phyloP scores from a whole-genome alignment of 2,329 filamentous ascomycete species.

The Claviceps capensis region DNA sequence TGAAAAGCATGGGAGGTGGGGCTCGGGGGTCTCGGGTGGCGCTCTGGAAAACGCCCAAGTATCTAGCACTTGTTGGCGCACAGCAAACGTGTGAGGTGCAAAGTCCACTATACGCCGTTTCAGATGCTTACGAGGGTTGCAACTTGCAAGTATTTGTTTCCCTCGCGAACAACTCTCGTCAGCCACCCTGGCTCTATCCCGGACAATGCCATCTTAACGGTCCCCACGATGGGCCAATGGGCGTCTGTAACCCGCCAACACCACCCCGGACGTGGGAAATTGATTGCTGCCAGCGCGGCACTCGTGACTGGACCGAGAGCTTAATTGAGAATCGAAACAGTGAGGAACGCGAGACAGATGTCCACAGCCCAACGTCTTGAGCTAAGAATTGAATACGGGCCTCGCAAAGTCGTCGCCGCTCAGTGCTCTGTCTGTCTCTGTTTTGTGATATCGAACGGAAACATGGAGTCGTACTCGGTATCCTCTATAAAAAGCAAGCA shows the following conservation, averaged over 20 bases:
- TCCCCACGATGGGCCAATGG: not conserved
- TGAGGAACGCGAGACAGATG: not conserved
- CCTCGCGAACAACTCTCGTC: not conserved
- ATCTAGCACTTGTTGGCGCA: not conserved
- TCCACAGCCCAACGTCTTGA: too few species aligned
- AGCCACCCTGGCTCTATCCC: not conserved
- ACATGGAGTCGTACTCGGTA: too few species aligned
- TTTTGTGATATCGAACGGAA: not conserved
- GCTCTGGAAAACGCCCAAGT: not conserved
- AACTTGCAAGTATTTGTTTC: not conserved
- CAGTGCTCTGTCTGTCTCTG: not conserved
- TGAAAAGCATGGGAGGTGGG: not conserved
- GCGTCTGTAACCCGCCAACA: not conserved
- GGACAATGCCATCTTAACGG: not conserved
- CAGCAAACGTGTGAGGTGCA: not conserved
- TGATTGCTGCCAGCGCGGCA: not conserved
- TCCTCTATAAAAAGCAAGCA: not conserved
- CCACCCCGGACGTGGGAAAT: not conserved
- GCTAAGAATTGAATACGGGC: too few species aligned
- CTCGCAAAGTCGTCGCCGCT: too few species aligned
- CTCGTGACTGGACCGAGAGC: not conserved
- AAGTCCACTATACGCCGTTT: constrained; percentile 4
- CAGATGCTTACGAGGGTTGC: not conserved
- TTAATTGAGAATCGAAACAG: not conserved
- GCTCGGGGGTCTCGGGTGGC: not conserved